Evolutionary conservation across 2,329 filamentous ascomycete species (phyloP).

Genomic region (Aspergillus piperis): DNA sequence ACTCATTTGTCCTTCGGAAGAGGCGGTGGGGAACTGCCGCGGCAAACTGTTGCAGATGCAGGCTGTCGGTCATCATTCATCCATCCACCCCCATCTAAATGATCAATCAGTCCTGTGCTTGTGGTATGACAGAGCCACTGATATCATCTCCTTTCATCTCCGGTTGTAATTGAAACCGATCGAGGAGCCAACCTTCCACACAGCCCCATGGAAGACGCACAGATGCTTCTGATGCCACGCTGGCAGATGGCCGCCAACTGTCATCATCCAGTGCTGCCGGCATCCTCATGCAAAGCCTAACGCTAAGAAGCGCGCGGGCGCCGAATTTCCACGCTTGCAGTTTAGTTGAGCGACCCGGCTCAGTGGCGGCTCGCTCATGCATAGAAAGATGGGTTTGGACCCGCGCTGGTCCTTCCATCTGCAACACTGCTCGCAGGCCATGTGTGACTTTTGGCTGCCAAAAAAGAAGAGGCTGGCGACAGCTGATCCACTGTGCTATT

Average conservation of each 20-base stretch:
- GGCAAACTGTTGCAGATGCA: background rate
- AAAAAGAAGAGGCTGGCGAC: constrained; percentile 17
- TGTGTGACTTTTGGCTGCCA: constrained; percentile 16
- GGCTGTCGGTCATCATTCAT: background rate
- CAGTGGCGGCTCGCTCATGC: constrained; percentile 14
- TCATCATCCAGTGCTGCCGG: constrained; percentile 25
- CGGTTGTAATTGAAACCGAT: background rate
- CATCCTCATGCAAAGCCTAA: constrained; percentile 6
- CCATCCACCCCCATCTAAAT: background rate
- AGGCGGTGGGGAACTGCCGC: constrained; percentile 2
- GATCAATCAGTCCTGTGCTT: background rate
- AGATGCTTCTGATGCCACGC: constrained; percentile 27
- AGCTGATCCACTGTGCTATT: constrained; percentile 27
- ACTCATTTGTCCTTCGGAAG: background rate
- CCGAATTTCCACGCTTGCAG: constrained; percentile 12
- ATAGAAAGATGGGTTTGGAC: constrained; percentile 4
- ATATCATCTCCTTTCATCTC: background rate
- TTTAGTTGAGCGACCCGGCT: constrained; percentile 14
- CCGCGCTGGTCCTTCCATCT: constrained; percentile 11
- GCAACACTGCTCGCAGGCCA: constrained; percentile 12
- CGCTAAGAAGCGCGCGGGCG: constrained; percentile 23
- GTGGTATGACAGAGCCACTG: background rate
- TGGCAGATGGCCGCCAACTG: constrained; percentile 31
- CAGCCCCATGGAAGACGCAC: constrained; percentile 7
- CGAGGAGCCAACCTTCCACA: constrained; percentile 3